Evolutionary conservation across 1,284 basidiomycete genomes (phyloP), one percentile per base, ranked within the genome.

Genomic region (Rhodotorula sp.): DNA sequence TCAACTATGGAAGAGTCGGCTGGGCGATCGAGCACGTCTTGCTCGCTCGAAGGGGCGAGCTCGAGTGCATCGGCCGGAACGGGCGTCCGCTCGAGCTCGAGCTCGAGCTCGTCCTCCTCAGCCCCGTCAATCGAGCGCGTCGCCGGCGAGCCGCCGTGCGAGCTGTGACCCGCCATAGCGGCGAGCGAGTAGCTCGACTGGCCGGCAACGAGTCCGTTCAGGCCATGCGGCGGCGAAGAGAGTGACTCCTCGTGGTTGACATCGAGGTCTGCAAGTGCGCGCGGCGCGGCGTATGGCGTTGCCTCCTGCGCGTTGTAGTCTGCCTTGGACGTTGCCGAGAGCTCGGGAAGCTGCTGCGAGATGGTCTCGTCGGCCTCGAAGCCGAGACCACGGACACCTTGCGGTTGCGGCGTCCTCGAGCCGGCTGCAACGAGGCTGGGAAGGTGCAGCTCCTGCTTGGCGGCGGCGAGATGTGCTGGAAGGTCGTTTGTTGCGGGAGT

Each of bases 161-260:
- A n/a, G 34, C 60, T 52, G 53, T 68, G 66, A 17, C 58, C 73
- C 5, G 70, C 73, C 45, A 71, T 60, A 7, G 70, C 70, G 1
- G 73, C 70, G 46, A 69, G 52, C 12, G 73, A 67, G 56, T 59
- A 70, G n/a, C 61, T 68, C 45, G 73, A 74, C 3, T 53, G 45
- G 23, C 61, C 67, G 9, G 69, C 62, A 41, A 66, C 70, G 61
- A 64, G 49, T 19, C 61, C 66, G 5, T 54, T 48, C 19, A 52
- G 61, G 19, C 57, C 44, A 2, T 53, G 57, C 27, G 45, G 60
- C 23, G 66, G 14, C 50, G 66, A 65, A 1, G 48, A 25, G 8
- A 67, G 17, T 8, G 12, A 34, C 54, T 45, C 59, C 55, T 23
- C 48, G 52, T 59, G 17, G 45, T 7, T 10, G 54, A 7, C 4